Base-by-base conservation (phyloP, 768 basidiomycete genomes). In the Boletellus ananas region DNA sequence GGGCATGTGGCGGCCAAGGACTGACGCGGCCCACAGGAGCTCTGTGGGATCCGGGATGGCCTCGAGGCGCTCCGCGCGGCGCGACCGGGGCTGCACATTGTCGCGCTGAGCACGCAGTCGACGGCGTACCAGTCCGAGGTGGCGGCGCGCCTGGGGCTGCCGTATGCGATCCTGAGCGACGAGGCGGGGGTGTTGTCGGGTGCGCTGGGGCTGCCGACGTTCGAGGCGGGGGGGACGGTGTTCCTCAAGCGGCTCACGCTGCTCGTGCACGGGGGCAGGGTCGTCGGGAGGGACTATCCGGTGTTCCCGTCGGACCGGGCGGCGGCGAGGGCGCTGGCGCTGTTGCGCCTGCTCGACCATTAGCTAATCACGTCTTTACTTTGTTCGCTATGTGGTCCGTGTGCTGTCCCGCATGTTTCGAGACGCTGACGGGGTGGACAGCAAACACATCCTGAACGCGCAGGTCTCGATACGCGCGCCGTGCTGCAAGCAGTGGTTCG, bases 401-500 rank as follows among this genome's bases (percentile, higher is more conserved):
- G 46, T n/a, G 23, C 11, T 18, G 27, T 46, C 16, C n/a, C 37
- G 41, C 34, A 39, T 34, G 42, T 17, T 18, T 35, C 9, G 10
- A 29, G 25, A 40, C 16, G 34, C 42, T 56, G 17, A 50, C 20
- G 36, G 13, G 7, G 34, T 31, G 54, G 45, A 21, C 50, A 96
- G 94, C 74, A 95, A 95, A 78, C 96, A 98, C 64, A 79, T 99
- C 54, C 73, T 99, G 43, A 99, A 99, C 70, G 91, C 90, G 0
- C 95, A 98, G 72, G 96, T 96, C 20, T 80, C 94, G 34, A 90
- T 99, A 58, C 87, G 95, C 23, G 92, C 95, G 5, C 94, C 94
- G 4, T 98, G 96, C 71, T 98, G 96, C 81, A 89, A 90, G 68
- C 87, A 85, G 60, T 99, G 95, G 94, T 98, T 82, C 64, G 96